Percentiles rank a stretch among this genome's conserved stretches.
Conservation (phyloP, 2,329 filamentous ascomycete species). For the Sporothrix curviconia region DNA sequence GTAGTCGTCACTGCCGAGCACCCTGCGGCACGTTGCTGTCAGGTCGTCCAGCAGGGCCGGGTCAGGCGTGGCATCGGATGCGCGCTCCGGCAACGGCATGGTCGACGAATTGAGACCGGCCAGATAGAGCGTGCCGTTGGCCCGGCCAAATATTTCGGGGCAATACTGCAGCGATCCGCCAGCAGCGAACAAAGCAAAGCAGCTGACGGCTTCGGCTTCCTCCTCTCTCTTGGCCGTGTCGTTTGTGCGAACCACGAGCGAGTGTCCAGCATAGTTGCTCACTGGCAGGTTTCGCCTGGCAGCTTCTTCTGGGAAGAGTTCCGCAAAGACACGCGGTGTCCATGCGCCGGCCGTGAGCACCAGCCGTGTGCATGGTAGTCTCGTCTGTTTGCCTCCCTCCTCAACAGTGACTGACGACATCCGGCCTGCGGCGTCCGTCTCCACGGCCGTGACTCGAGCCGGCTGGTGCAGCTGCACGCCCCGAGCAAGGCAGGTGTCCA, state of each 20-base stretch:
- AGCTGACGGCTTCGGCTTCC: slow-evolving; percentile 38
- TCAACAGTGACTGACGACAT: slow-evolving; percentile 42
- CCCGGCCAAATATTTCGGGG: slow-evolving; percentile 64
- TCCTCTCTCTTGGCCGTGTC: slow-evolving; percentile 35
- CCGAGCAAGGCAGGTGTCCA: slow-evolving; percentile 47
- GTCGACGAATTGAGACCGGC: slow-evolving; percentile 60
- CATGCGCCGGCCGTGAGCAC: slow-evolving; percentile 65
- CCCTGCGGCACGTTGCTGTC: slow-evolving; percentile 38
- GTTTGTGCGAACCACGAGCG: slow-evolving; percentile 51
- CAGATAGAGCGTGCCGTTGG: slow-evolving; percentile 64
- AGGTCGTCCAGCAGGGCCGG: slow-evolving; percentile 42
- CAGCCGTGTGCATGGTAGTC: slow-evolving; percentile 57
- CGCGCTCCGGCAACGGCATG: slow-evolving; percentile 53
- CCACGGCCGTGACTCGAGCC: slow-evolving; percentile 47
- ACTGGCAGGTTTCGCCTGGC: slow-evolving; percentile 47
- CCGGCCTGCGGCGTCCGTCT: slow-evolving; percentile 42
- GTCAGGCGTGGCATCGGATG: slow-evolving; percentile 44
- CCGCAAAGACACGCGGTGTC: slow-evolving; percentile 58
- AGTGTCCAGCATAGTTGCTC: slow-evolving; percentile 62
- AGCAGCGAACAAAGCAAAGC: slow-evolving; percentile 64
- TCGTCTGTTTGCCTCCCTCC: slow-evolving; percentile 30
- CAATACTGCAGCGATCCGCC: slow-evolving; percentile 49
- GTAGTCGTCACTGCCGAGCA: slow-evolving; percentile 46
- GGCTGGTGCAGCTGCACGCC: slow-evolving; percentile 63
- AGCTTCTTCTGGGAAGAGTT: slow-evolving; percentile 49